These are phyloP conservation scores for Umbilicaria muhlenbergii DNA, from an alignment of 495 filamentous ascomycete species.

Conservation along the genomic window DNA sequence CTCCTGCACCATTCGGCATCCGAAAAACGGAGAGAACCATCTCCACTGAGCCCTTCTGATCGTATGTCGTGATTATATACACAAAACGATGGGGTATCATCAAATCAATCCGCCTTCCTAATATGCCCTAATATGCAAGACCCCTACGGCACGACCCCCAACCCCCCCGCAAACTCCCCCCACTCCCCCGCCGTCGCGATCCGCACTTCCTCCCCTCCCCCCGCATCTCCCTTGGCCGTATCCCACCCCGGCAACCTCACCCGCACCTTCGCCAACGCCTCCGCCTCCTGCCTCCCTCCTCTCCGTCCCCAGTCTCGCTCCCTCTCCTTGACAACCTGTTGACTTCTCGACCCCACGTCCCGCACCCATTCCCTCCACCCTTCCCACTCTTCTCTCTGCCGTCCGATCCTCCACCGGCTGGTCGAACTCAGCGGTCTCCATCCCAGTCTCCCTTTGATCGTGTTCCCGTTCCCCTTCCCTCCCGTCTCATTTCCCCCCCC, in stretches of 20 bases:
- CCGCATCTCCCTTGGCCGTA: neutral
- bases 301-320: neutral
- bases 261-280: constrained; percentile 1
- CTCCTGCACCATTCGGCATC: too few species aligned
- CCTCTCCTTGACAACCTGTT: neutral
- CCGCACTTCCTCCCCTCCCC: neutral
- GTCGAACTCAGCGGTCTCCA: constrained; percentile 11
- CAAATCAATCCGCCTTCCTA: too few species aligned
- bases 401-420: constrained; percentile 4
- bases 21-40: too few species aligned
- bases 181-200: constrained; percentile 1
- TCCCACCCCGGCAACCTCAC: neutral
- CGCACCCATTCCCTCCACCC: constrained; percentile 7
- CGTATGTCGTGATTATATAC: too few species aligned
- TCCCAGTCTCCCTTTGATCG: constrained; percentile 6
- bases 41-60: too few species aligned
- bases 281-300: constrained; percentile 1
- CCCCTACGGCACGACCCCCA: neutral
- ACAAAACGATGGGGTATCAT: too few species aligned
- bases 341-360: constrained; percentile 2
- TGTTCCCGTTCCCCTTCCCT: neutral
- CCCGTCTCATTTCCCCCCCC: neutral
- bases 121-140: too few species aligned
- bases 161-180: neutral
- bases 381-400: constrained; percentile 10